Evolutionary conservation across 1,284 basidiomycete genomes (phyloP).

Genomic region (Filobasidium uniguttulatum): DNA sequence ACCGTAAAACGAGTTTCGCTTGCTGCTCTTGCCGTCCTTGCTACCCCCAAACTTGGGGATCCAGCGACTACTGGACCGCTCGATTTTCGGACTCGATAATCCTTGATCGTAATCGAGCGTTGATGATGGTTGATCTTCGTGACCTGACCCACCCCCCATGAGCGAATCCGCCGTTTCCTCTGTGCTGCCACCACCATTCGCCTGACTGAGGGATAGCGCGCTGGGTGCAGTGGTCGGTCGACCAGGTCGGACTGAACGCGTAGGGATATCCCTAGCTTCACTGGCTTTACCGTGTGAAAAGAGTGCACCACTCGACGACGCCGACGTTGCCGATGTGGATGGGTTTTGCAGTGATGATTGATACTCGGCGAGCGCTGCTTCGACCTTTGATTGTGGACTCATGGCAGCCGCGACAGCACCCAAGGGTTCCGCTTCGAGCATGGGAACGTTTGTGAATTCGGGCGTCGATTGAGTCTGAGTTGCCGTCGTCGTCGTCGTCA

Average conservation of each 20-base stretch:
- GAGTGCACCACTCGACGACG: too few species aligned
- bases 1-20: neutral
- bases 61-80: neutral
- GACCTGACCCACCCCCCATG: neutral
- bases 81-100: neutral
- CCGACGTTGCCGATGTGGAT: neutral
- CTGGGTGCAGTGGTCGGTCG: neutral
- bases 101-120: neutral
- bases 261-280: too few species aligned
- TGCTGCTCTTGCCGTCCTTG: neutral
- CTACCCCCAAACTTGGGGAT: neutral
- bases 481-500: neutral
- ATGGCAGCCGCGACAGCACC: conserved; percentile 3
- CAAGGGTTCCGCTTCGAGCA: conserved; percentile 10
- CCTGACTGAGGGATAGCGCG: neutral
- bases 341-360: neutral
- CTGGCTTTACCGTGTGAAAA: too few species aligned
- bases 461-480: conserved; percentile 9
- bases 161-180: conserved; percentile 2
- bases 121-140: neutral
- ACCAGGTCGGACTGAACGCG: neutral
- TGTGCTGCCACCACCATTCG: neutral
- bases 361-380: conserved; percentile 7
- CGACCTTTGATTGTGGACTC: conserved; percentile 5
- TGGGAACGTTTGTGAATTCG: conserved; percentile 3